Percentiles rank a stretch among this genome's conserved stretches.
phyloP scores from a whole-genome alignment of 805 yeast species.

The Saturnispora dispora region DNA sequence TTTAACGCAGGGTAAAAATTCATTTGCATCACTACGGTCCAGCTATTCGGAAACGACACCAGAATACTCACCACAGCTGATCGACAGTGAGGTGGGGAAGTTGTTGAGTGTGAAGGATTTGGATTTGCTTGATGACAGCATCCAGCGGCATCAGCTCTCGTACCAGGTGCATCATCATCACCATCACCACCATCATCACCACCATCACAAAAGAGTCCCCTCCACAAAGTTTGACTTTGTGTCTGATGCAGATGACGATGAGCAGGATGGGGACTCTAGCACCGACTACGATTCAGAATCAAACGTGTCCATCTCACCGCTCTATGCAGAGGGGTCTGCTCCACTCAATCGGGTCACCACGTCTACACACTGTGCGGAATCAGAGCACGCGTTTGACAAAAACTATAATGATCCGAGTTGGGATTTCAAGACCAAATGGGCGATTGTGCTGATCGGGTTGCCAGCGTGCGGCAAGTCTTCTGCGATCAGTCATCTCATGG shows the following conservation, averaged over 20 bases:
- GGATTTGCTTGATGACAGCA: slow-evolving; percentile 14
- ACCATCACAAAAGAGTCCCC: background rate
- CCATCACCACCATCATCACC: background rate
- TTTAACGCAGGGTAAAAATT: slow-evolving; percentile 8
- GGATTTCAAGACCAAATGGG: slow-evolving; percentile 21
- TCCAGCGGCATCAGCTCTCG: background rate
- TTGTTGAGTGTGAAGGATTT: slow-evolving; percentile 18
- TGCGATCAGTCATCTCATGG: slow-evolving; percentile 22
- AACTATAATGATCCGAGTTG: slow-evolving; percentile 6
- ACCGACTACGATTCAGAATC: slow-evolving; percentile 6
- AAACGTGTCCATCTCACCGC: background rate
- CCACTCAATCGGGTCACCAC: background rate
- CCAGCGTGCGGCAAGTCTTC: slow-evolving; percentile 91
- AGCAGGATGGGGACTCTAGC: slow-evolving; percentile 3
- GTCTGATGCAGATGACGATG: slow-evolving; percentile 12
- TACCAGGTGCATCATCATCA: background rate
- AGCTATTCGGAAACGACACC: slow-evolving; percentile 17
- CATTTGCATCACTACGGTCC: slow-evolving; percentile 19
- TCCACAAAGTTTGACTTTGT: slow-evolving; percentile 4
- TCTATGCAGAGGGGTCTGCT: background rate
- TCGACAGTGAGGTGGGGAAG: slow-evolving; percentile 24
- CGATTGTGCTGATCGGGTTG: slow-evolving; percentile 53
- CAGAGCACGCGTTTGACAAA: background rate
- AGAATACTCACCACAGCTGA: slow-evolving; percentile 24
- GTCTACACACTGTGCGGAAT: background rate